phyloP scores from a whole-genome alignment of 805 yeast genomes.

The Saccharomyces jurei region DNA sequence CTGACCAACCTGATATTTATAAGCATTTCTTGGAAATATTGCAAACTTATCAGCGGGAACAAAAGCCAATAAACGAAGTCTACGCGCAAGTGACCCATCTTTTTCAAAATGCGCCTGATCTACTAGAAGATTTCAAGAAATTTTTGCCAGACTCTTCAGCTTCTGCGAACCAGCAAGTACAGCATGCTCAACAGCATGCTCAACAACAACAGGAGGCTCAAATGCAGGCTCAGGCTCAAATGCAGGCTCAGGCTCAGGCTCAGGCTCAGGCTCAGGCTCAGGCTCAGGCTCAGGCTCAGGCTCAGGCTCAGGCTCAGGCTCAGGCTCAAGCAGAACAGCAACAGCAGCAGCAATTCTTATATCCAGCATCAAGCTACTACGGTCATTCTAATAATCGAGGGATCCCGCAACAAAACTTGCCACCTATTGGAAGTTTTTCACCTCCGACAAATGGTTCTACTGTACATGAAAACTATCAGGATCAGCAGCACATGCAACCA shows the following conservation, averaged over 20 bases:
- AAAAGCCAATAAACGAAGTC: conserved; percentile 90
- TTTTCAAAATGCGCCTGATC: conserved; percentile 89
- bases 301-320: conserved; percentile 1
- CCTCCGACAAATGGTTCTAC: conserved; percentile 30
- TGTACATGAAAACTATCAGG: conserved; percentile 7
- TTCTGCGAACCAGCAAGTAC: conserved; percentile 22
- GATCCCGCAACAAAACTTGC: conserved; percentile 23
- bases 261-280: conserved; percentile 3
- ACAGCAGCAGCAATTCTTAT: conserved; percentile 4
- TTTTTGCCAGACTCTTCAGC: conserved; percentile 69
- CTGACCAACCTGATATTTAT: conserved; percentile 90
- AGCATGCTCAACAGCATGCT: conserved; percentile 15
- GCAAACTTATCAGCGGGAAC: conserved; percentile 94
- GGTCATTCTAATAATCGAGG: neutral
- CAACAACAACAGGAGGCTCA: conserved; percentile 11
- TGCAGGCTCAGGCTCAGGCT: conserved; percentile 3
- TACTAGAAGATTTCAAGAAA: conserved; percentile 88
- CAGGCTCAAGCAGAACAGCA: conserved; percentile 1
- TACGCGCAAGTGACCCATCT: conserved; percentile 85
- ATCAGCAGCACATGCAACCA: conserved; percentile 14
- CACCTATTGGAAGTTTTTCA: conserved; percentile 33
- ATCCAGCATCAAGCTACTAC: conserved; percentile 5
- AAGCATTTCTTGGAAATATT: conserved; percentile 89
- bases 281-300: conserved; percentile 1
- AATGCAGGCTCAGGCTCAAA: neutral